These are phyloP conservation scores for Boletus vermiculosoides DNA, from an alignment of 768 basidiomycete species.

Conservation along the genomic window DNA sequence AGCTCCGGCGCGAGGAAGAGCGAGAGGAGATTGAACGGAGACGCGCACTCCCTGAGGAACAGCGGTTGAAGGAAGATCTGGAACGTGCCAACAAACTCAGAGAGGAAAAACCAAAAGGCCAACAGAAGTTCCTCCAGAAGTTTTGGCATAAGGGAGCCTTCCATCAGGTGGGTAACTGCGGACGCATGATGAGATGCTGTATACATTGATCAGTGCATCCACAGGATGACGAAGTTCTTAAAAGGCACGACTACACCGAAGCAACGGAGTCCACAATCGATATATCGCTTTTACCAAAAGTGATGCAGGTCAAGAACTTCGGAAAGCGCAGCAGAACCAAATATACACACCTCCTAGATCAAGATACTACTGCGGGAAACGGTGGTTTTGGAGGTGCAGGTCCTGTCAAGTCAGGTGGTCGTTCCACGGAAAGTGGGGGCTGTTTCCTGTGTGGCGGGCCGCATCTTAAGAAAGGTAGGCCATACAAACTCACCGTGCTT, in stretches of 20 bases:
- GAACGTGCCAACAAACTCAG: constrained; percentile 80
- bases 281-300: constrained; percentile 83
- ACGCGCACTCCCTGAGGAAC: constrained; percentile 89
- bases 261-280: constrained; percentile 88
- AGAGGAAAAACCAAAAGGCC: constrained; percentile 86
- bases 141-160: constrained; percentile 99
- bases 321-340: constrained; percentile 91
- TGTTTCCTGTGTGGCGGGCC: constrained; percentile 95
- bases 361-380: constrained; percentile 74
- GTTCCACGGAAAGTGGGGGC: constrained; percentile 55
- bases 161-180: constrained; percentile 67
- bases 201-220: constrained; percentile 20
- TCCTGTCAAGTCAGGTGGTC: constrained; percentile 55
- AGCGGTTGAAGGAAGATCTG: constrained; percentile 88
- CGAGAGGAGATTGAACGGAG: constrained; percentile 89
- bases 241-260: constrained; percentile 81
- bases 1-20: constrained; percentile 76
- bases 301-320: constrained; percentile 97
- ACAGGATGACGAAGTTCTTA: constrained; percentile 86
- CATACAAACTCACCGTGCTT: not conserved
- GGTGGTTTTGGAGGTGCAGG: constrained; percentile 68
- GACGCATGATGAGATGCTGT: constrained; percentile 1
- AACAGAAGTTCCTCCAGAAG: constrained; percentile 93
- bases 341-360: constrained; percentile 93
- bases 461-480: constrained; percentile 84